Evolutionary conservation across 768 basidiomycete genomes (phyloP).

Genomic region (Leucocoprinus leucothites): DNA sequence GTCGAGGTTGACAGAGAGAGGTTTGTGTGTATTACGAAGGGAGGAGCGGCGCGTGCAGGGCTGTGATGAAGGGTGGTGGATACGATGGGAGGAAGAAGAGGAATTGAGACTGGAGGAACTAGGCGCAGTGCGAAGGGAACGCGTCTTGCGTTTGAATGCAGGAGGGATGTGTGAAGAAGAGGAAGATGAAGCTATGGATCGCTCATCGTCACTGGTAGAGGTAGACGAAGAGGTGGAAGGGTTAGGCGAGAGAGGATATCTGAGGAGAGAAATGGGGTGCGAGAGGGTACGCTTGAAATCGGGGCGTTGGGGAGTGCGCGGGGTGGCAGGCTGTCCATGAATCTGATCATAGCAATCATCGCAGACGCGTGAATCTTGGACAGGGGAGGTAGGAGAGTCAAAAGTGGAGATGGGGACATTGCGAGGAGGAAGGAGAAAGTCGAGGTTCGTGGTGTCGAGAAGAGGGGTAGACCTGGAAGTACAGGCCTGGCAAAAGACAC

Average conservation of each 20-base stretch:
- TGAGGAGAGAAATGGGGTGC: conserved; percentile 37
- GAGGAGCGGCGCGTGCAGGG: conserved; percentile 23
- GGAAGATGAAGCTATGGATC: conserved; percentile 28
- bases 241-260: conserved; percentile 30
- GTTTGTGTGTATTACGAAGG: conserved; percentile 32
- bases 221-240: conserved; percentile 23
- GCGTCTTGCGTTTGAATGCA: conserved; percentile 24
- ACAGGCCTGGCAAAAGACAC: conserved; percentile 68
- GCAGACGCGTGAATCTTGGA: conserved; percentile 62
- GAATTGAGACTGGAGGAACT: conserved; percentile 32
- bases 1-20: conserved; percentile 32
- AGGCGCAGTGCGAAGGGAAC: conserved; percentile 28
- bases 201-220: conserved; percentile 22
- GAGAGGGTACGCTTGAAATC: conserved; percentile 33
- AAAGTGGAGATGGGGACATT: conserved; percentile 56
- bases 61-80: conserved; percentile 18
- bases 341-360: conserved; percentile 78
- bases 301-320: conserved; percentile 35
- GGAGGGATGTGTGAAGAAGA: conserved; percentile 22
- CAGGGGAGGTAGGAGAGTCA: conserved; percentile 58
- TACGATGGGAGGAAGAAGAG: conserved; percentile 30
- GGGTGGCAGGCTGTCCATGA: conserved; percentile 50
- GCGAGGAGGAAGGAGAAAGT: conserved; percentile 70
- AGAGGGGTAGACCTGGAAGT: conserved; percentile 57
- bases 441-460: conserved; percentile 68